These are phyloP conservation scores for Plectosphaerella cucumerina DNA, from an alignment of 2,329 filamentous ascomycete species.

Conservation along the genomic window DNA sequence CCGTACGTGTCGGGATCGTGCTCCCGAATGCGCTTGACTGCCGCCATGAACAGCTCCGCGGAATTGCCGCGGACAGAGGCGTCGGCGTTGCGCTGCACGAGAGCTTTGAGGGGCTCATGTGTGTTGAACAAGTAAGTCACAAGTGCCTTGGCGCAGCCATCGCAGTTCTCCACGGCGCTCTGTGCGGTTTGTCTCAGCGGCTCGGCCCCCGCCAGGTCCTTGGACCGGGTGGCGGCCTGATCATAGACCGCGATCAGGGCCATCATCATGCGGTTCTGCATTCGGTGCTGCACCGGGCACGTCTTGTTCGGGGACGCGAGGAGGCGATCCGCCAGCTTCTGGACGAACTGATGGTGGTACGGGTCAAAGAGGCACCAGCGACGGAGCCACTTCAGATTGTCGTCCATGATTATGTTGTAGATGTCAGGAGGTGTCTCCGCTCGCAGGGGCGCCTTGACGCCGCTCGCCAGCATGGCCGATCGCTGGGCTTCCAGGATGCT, in stretches of 20 bases:
- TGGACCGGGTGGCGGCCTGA: slow-evolving; percentile 68
- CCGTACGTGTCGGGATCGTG: slow-evolving; percentile 44
- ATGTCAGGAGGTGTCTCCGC: slow-evolving; percentile 40
- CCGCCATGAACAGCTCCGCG: slow-evolving; percentile 45
- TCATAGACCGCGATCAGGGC: slow-evolving; percentile 65
- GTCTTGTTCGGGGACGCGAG: slow-evolving; percentile 35
- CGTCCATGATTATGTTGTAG: slow-evolving; percentile 58
- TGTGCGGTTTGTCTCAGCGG: slow-evolving; percentile 28
- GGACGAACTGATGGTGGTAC: slow-evolving; percentile 64
- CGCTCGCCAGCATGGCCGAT: slow-evolving; percentile 8
- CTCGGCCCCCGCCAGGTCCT: slow-evolving; percentile 57
- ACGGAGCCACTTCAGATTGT: slow-evolving; percentile 71
- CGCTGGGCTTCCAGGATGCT: slow-evolving; percentile 51
- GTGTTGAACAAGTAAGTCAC: slow-evolving; percentile 57
- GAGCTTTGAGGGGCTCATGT: slow-evolving; percentile 54
- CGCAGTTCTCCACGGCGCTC: slow-evolving; percentile 44
- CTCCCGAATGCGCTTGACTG: slow-evolving; percentile 48
- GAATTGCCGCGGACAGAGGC: slow-evolving; percentile 48
- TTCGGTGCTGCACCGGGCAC: slow-evolving; percentile 42
- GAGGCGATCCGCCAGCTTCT: slow-evolving; percentile 51
- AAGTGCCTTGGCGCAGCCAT: slow-evolving; percentile 53
- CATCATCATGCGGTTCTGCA: slow-evolving; percentile 47
- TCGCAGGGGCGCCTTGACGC: slow-evolving; percentile 35
- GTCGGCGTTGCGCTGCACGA: slow-evolving; percentile 61
- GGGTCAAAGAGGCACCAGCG: slow-evolving; percentile 78